Base-by-base conservation (phyloP, 805 yeast species). In the Candida odintsovae region DNA sequence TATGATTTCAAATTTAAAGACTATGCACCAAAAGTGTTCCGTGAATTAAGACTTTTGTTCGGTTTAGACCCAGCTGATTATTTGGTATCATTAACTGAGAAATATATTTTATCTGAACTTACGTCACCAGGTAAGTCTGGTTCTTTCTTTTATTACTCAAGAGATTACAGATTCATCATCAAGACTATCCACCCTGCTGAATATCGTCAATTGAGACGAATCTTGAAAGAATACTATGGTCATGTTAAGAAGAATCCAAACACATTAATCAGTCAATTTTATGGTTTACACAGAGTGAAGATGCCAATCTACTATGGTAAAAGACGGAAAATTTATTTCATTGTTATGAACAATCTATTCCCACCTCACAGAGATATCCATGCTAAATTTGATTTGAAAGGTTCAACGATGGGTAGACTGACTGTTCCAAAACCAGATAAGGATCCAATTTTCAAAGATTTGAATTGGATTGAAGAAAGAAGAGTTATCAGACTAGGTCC, bases 101-200 rank as follows among this genome's bases (percentile, higher is more conserved):
- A 90, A 64, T 92, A 92, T 61, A 86, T 94, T 51, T 75, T 94
- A 35, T 85, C 94, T 23, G 97, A 92, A 66, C 71, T 90, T 53
- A 95, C 92, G 19, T 90, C 97, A 2, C 97, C 98, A 0, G 99
- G 99, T 4, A 94, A 94, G 64, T 85, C 95, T 59, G 99, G 99
- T 0, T 89, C 97, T 0, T 92, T 92, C 61, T 94, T 94, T 62
- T 94, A 94, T 69, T 95, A 86, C 65, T 89, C 97, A 6, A 72
- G 96, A 50, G 99, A 95, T 68, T 90, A 83, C 68, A 77, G 92
- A 52, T 94, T 87, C 67, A 94, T 94, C 61, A 95, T 94, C 66
- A 94, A 94, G 64, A 94, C 99, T 0, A 90, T 94, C 46, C 97
- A 88, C 62, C 95, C 87, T 58, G 68, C 94, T 1, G 99, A 94